Base-by-base conservation (phyloP, 2,329 filamentous ascomycete genomes). In the Fusarium praegraminearum region DNA sequence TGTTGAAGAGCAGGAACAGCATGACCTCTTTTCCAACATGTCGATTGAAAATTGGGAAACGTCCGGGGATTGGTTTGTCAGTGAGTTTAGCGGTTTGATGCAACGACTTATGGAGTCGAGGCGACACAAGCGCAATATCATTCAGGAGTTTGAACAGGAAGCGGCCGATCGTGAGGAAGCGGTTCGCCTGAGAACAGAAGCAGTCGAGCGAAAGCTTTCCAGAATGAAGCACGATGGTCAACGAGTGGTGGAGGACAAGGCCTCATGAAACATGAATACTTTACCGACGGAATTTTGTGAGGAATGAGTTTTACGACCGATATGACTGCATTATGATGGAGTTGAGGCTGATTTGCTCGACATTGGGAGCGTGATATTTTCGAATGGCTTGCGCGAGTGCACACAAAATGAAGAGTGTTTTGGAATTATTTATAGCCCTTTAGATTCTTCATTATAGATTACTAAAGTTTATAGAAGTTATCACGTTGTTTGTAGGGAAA, bases 51-150 rank as follows among this genome's bases (percentile, higher is more conserved):
- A 89, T 55, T 89, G 87, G 87, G 87, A 89, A 69, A 80, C 83
- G 16, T 83, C 86, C 2, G 87, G 87, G 7, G 86, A 89, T 67
- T 89, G 87, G 87, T 87, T 89, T 58, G 78, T 87, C 24, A 82
- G 83, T 44, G 84, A 83, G 65, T 89, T 89, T 65, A 78, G 82
- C 10, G 79, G 79, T 5, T 77, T 89, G 43, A 82, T 88, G 75
- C 77, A 81, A 63, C 80, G 78, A 54, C 75, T 89, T 65, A 83
- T 81, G 62, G 79, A 83, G 52, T 81, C 84, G 22, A 82, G 87
- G 12, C 81, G 81, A 60, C 78, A 77, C 16, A 88, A 87, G 77
- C 82, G 87, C 50, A 76, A 78, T 41, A 78, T 84, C 62, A 81
- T 88, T 32, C 79, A 82, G 32, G 76, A 78, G 28, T 89, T 87